Conservation (phyloP, 1,139 yeast species). For the Pichia sp. region DNA sequence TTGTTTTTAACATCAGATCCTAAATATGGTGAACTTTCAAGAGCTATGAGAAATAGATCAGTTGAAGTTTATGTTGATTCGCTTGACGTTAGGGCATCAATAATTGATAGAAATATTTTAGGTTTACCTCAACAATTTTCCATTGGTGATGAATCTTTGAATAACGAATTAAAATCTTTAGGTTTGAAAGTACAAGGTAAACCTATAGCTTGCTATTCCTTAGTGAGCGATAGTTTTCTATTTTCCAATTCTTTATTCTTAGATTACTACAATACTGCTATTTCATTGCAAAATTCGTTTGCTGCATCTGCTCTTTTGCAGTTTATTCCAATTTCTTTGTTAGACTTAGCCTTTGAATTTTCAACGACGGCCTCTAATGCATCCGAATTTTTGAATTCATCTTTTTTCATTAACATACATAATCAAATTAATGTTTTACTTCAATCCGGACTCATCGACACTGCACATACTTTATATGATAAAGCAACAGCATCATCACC, state of each 20-base stretch:
- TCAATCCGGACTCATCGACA: slow-evolving; percentile 14
- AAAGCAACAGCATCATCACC: slow-evolving; percentile 20
- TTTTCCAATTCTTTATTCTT: slow-evolving; percentile 5
- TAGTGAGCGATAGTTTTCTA: slow-evolving; percentile 18
- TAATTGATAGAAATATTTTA: slow-evolving; percentile 39
- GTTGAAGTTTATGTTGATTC: slow-evolving; percentile 69
- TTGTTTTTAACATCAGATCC: slow-evolving; percentile 89
- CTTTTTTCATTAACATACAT: slow-evolving; percentile 8
- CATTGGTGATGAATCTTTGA: slow-evolving; percentile 1
- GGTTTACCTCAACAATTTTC: slow-evolving; percentile 5
- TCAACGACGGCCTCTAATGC: slow-evolving; percentile 5
- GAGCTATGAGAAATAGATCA: slow-evolving; percentile 98
- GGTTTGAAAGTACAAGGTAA: slow-evolving; percentile 1
- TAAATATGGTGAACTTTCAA: slow-evolving; percentile 84
- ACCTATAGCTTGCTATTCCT: slow-evolving; percentile 12
- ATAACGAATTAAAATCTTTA: slow-evolving; percentile 1
- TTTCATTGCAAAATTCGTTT: slow-evolving; percentile 1
- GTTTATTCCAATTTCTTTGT: slow-evolving; percentile 13
- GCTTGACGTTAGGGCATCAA: slow-evolving; percentile 46
- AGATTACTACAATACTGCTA: slow-evolving; percentile 11
- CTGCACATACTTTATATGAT: slow-evolving; percentile 9
- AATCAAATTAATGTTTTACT: slow-evolving; percentile 10
- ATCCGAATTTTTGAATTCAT: slow-evolving; percentile 14
- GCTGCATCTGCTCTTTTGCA: slow-evolving; percentile 12
- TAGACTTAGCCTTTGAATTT: slow-evolving; percentile 5